Conservation (phyloP, 2,329 filamentous ascomycete species). For the Neopestalotiopsis clavispora region DNA sequence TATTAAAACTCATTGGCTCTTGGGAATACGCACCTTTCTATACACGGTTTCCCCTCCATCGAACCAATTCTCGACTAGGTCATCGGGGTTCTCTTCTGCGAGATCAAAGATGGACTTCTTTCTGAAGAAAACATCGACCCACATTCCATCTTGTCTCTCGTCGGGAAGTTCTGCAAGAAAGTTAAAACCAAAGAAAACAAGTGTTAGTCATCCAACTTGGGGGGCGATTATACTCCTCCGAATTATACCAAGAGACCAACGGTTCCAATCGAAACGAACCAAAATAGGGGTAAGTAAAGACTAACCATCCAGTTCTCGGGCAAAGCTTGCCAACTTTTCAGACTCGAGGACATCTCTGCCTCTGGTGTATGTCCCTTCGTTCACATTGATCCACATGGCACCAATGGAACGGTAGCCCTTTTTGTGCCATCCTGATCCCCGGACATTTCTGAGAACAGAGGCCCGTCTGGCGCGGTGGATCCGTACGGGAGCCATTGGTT, state of each 20-base stretch:
- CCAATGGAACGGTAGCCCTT: background rate
- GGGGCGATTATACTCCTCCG: background rate
- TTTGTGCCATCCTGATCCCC: background rate
- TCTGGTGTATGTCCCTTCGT: background rate
- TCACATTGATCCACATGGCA: constrained; percentile 1
- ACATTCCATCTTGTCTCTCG: background rate
- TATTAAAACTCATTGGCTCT: background rate
- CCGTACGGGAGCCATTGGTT: background rate
- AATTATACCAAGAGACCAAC: background rate
- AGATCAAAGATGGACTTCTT: constrained; percentile 4
- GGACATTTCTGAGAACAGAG: background rate
- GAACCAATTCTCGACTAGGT: background rate
- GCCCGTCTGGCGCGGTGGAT: background rate
- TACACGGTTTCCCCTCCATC: background rate
- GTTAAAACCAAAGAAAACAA: background rate
- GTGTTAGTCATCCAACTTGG: background rate
- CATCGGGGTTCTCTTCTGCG: background rate
- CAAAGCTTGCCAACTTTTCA: background rate
- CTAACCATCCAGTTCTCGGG: background rate
- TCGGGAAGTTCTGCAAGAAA: background rate
- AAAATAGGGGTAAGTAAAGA: background rate
- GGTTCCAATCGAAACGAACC: too few relatives aligned
- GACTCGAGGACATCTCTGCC: background rate
- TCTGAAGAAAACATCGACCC: constrained; percentile 1
- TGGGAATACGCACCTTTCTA: background rate